Evolutionary conservation across 164 flowering plant genomes (phyloP).

Genomic region (Amborella trichopoda): DNA sequence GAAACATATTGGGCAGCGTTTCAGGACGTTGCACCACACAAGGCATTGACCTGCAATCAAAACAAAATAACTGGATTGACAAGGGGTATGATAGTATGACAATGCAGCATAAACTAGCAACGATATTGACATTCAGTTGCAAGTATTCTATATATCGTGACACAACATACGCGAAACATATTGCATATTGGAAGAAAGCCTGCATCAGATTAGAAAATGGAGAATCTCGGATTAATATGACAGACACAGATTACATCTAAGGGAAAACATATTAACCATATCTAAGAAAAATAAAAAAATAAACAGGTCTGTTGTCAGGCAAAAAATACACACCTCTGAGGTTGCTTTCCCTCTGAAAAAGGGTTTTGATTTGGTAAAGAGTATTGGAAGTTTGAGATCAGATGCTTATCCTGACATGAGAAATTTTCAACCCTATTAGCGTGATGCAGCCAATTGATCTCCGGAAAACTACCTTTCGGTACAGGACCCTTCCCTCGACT

Average conservation of each 20-base stretch:
- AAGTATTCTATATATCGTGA: background rate
- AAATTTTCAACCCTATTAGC: constrained; percentile 38
- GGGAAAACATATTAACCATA: background rate
- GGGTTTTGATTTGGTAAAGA: constrained; percentile 55
- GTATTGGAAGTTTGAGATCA: constrained; percentile 59
- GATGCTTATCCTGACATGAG: constrained; percentile 29
- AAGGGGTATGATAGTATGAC: background rate
- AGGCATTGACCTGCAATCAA: constrained; percentile 30
- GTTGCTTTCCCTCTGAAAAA: constrained; percentile 15
- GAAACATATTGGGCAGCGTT: constrained; percentile 16
- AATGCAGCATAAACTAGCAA: background rate
- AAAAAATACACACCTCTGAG: constrained; percentile 20
- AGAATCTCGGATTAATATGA: background rate
- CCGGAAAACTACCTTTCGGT: constrained; percentile 17
- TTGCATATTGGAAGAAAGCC: background rate
- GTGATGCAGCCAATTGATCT: constrained; percentile 61
- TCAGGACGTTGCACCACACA: constrained; percentile 24
- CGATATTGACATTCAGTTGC: background rate
- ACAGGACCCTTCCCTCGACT: constrained; percentile 13
- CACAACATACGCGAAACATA: background rate
- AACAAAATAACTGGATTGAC: background rate
- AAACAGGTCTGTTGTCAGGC: background rate
- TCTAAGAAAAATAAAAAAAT: background rate
- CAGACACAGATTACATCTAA: background rate
- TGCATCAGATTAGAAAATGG: background rate